Evolutionary conservation across 305 asterid genomes (phyloP), one percentile per base, ranked within the genome.

Genomic region (Fraxinus albicans): DNA sequence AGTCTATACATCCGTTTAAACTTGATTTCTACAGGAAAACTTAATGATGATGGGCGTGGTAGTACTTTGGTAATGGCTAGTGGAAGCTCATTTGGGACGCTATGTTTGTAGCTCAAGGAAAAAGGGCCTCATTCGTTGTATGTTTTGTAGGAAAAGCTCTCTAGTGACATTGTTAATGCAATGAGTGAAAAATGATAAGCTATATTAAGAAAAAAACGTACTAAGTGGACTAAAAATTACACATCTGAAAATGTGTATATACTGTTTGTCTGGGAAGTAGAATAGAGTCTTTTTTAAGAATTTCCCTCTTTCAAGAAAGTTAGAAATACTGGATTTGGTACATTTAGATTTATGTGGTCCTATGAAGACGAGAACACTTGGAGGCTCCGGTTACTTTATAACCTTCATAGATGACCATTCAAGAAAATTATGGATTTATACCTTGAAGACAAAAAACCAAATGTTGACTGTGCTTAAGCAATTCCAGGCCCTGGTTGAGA

Each of bases 391-490:
- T 44, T 44, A 44, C 55, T 44, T 44, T 12, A 44, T 44, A 12
- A 44, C n/a, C 6, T 44, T 44, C n/a, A 12, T 44, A 12, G n/a
- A 44, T 44, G 53, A 44, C 12, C 15, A 12, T 44, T 44, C 6
- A 12, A 44, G n/a, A 6, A 44, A 44, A 44, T 44, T 44, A 44
- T 12, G 5, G 0, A 1, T 44, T 44, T 44, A 44, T 44, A 44
- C 78, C 5, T 67, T 77, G 21, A 77, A 77, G 3, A 29, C 74
- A n/a, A 77, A 77, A 70, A 27, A 77, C 13, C 63, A 77, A 13
- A 63, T 77, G 6, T 34, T 77, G 0, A 77, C 9, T 73, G 77
- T 21, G 33, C 40, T 76, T n/a, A 42, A 80, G 15, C 1, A 40
- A 8, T 80, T 55, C 31, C 72, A 81, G 0, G 6, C 17, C 6